A percentile compares a stretch with the other conserved stretches of the same genome.
Evolutionary conservation across 768 basidiomycete genomes (phyloP).

Genomic region (Tricholoma sp.): DNA sequence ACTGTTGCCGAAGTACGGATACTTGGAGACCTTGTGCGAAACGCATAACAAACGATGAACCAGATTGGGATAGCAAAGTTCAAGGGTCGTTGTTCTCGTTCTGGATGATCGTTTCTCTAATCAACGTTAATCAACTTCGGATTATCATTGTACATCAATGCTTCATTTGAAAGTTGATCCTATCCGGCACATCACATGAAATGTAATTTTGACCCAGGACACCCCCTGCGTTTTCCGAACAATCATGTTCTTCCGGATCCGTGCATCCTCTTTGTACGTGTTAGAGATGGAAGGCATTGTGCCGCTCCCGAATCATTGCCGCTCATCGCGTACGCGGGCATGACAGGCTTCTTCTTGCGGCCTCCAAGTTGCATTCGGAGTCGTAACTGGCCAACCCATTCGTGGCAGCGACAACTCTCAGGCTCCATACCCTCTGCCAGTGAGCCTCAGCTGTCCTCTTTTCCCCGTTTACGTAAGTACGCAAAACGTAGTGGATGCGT

Average conservation of each 20-base stretch:
- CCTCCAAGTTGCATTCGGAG: too few relatives aligned
- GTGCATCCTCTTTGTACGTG: not conserved
- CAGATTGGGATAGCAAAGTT: not conserved
- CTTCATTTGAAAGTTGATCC: not conserved
- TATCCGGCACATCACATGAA: not conserved
- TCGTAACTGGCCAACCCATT: not conserved
- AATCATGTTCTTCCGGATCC: too few relatives aligned
- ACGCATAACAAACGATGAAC: not conserved
- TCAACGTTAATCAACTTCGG: too few relatives aligned
- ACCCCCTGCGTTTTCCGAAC: too few relatives aligned
- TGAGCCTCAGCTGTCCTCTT: not conserved
- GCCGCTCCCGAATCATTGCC: too few relatives aligned
- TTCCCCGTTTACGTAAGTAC: conserved; percentile 13
- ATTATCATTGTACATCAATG: too few relatives aligned
- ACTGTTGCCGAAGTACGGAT: not conserved
- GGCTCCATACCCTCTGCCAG: not conserved
- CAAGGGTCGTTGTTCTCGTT: not conserved
- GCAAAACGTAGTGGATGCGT: conserved; percentile 32
- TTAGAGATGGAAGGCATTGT: not conserved
- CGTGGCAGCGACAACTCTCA: not conserved
- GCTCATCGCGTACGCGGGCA: too few relatives aligned
- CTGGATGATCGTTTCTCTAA: not conserved
- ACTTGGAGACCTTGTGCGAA: not conserved
- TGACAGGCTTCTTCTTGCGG: not conserved
- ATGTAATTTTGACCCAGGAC: too few relatives aligned